Conservation (phyloP, 208 protist species). For the Porcisia hertigi region DNA sequence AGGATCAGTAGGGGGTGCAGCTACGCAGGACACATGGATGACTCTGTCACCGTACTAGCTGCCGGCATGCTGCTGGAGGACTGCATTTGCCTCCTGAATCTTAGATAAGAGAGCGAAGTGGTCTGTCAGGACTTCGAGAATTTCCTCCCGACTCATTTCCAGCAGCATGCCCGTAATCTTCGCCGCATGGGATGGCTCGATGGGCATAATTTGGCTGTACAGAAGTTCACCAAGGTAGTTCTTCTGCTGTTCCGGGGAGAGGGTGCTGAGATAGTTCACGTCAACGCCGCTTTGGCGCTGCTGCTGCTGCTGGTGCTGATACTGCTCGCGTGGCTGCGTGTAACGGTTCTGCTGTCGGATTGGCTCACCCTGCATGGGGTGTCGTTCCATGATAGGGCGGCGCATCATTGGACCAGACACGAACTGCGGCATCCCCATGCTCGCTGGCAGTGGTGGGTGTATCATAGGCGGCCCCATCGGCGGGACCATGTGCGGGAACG, state of each 20-base stretch:
- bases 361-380: conserved; percentile 25
- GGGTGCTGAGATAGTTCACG: conserved; percentile 47
- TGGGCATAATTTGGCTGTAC: conserved; percentile 49
- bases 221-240: conserved; percentile 76
- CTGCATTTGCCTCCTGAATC: conserved; percentile 61
- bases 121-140: conserved; percentile 58
- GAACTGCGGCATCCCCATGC: conserved; percentile 35
- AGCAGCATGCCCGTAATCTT: conserved; percentile 86
- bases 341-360: conserved; percentile 36
- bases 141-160: conserved; percentile 75
- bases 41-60: conserved; percentile 6
- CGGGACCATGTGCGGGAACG: conserved; percentile 23
- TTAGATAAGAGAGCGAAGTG: conserved; percentile 47
- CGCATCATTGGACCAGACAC: conserved; percentile 41
- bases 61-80: conserved; percentile 55
- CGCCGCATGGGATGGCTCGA: conserved; percentile 49
- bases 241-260: conserved; percentile 69
- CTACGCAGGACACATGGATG: not conserved
- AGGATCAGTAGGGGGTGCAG: not conserved
- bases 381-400: conserved; percentile 28
- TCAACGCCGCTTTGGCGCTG: conserved; percentile 25
- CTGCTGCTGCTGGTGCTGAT: conserved; percentile 1
- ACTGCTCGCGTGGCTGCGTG: conserved; percentile 24
- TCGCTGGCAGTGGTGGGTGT: conserved; percentile 13
- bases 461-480: conserved; percentile 28